Percentiles rank a stretch among this genome's conserved stretches.
Conservation (phyloP, 352 stramenopile species). For the Globisporangium rhizosaccharum region DNA sequence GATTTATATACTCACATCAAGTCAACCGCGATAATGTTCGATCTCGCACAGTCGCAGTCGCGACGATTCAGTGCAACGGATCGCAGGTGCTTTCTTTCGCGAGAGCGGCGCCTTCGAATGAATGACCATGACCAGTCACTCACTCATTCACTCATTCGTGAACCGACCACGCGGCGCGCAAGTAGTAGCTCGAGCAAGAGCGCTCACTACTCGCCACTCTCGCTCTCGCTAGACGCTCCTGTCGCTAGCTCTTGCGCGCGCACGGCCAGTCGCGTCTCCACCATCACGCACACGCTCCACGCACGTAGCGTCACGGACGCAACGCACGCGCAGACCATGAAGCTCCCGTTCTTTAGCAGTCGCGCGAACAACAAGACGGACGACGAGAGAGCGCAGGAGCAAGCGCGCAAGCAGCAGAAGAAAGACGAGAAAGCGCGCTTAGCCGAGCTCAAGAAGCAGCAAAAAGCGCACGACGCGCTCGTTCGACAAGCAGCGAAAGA, state of each 20-base stretch:
- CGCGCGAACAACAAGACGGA: constrained; percentile 6
- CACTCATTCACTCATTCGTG: neutral
- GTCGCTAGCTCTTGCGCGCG: neutral
- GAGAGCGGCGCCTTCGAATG: no score
- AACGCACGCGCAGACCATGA: neutral
- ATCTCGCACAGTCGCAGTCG: no score
- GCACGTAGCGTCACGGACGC: neutral
- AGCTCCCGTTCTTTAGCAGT: constrained; percentile 8
- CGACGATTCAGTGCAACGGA: no score
- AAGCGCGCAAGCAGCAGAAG: constrained; percentile 10
- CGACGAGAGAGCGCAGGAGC: constrained; percentile 5
- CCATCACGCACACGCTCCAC: neutral
- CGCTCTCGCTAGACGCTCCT: neutral
- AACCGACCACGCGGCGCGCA: neutral
- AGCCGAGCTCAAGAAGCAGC: constrained; percentile 14
- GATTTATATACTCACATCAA: no score
- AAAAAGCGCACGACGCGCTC: constrained; percentile 12
- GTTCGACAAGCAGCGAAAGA: constrained; percentile 7
- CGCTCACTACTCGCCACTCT: neutral
- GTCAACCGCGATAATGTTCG: no score
- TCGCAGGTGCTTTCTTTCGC: no score
- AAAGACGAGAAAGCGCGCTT: constrained; percentile 15
- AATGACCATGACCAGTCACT: no score
- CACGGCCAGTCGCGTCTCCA: neutral
- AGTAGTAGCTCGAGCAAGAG: neutral